phyloP scores from a whole-genome alignment of 306 rosid genomes.

The Spatholobus suberectus region DNA sequence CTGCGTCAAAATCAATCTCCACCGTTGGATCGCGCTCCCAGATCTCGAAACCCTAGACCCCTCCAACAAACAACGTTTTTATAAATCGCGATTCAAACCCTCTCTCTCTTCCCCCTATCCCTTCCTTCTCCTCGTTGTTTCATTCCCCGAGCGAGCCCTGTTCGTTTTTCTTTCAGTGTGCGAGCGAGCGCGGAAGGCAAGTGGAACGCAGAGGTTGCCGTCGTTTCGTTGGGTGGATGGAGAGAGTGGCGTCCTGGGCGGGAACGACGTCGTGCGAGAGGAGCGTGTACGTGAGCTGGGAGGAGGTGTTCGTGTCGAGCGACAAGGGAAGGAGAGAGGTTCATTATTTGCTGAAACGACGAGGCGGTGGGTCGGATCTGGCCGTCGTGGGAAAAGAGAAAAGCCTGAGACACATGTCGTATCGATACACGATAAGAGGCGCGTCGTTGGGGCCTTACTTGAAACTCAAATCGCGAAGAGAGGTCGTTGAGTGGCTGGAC shows the following conservation, averaged over 20 bases:
- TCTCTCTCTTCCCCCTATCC: background rate
- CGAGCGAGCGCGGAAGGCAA: background rate
- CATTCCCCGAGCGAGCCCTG: background rate
- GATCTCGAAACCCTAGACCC: slow-evolving; percentile 76
- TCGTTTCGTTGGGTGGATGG: slow-evolving; percentile 46
- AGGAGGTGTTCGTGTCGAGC: slow-evolving; percentile 62
- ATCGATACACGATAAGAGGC: slow-evolving; percentile 55
- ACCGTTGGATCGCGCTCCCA: slow-evolving; percentile 58
- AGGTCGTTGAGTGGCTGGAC: slow-evolving; percentile 80
- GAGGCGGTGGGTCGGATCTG: slow-evolving; percentile 74
- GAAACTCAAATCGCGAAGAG: slow-evolving; percentile 80
- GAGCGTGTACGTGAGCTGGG: slow-evolving; percentile 66
- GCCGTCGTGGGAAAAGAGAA: slow-evolving; percentile 81
- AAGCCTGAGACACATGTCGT: slow-evolving; percentile 73
- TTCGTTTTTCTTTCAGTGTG: background rate
- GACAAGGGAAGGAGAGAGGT: slow-evolving; percentile 80
- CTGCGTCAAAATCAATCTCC: slow-evolving; percentile 39
- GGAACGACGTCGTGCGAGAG: slow-evolving; percentile 41
- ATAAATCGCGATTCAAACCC: slow-evolving; percentile 45
- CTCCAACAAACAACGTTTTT: slow-evolving; percentile 16
- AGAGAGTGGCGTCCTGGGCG: slow-evolving; percentile 44
- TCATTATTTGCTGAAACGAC: slow-evolving; percentile 63
- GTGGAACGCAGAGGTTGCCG: background rate
- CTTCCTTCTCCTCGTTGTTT: background rate
- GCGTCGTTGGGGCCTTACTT: slow-evolving; percentile 35